A percentile compares a stretch with the other conserved stretches of the same genome.
Evolutionary conservation across 2,329 filamentous ascomycete species (phyloP).

Genomic region (Pestalotiopsis sp.): DNA sequence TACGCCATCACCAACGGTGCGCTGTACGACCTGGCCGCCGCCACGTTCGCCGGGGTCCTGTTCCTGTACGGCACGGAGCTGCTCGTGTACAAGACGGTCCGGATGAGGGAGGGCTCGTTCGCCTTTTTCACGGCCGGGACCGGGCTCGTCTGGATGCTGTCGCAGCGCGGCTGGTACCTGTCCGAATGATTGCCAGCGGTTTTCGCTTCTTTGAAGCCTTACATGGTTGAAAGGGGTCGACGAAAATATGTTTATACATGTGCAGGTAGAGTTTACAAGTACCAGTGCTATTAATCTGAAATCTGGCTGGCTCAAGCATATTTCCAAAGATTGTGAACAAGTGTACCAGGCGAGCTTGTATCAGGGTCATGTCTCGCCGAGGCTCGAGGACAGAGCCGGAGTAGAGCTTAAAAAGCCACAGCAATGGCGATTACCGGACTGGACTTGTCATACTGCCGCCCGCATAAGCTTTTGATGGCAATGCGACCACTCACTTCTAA

Average conservation of each 20-base stretch:
- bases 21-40: constrained; percentile 34
- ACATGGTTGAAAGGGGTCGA: not conserved
- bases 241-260: not conserved
- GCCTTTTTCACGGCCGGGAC: constrained; percentile 24
- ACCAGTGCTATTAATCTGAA: too few species aligned
- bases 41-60: constrained; percentile 34
- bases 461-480: not conserved
- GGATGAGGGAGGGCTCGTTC: constrained; percentile 23
- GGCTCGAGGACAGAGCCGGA: not conserved
- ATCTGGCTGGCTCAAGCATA: too few species aligned
- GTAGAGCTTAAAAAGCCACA: too few species aligned
- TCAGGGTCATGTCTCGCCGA: not conserved
- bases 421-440: too few species aligned
- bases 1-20: constrained; percentile 34
- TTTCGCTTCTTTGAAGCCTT: not conserved
- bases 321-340: too few species aligned
- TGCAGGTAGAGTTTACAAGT: too few species aligned
- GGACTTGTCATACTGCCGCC: too few species aligned
- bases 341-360: not conserved
- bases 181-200: not conserved
- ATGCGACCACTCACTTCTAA: not conserved
- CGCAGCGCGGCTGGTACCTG: constrained; percentile 25
- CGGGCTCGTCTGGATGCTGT: constrained; percentile 27
- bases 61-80: constrained; percentile 31
- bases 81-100: constrained; percentile 27